Evolutionary conservation across 352 stramenopile genomes (phyloP).

Genomic region (Pythium aquatile): DNA sequence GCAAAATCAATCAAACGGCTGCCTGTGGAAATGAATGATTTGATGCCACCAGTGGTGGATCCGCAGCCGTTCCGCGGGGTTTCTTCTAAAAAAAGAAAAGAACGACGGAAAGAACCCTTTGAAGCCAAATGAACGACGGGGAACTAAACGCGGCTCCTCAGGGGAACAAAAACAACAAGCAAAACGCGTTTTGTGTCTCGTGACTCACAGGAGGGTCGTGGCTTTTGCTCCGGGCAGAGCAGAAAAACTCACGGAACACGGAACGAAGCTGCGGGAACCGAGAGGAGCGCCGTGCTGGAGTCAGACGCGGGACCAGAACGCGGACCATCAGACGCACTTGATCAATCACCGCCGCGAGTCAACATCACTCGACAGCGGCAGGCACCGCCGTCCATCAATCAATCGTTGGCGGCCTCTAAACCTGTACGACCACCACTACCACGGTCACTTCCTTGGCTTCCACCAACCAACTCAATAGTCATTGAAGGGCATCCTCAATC

Average conservation of each 20-base stretch:
- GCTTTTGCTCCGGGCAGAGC: neutral
- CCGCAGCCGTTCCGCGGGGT: slow-evolving; percentile 1
- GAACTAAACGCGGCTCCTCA: neutral
- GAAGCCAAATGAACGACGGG: slow-evolving; percentile 7
- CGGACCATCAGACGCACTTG: neutral
- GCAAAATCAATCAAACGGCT: neutral
- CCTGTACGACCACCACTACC: neutral
- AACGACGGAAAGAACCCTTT: slow-evolving; percentile 10
- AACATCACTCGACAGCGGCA: slow-evolving; percentile 7
- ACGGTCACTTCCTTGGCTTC: neutral
- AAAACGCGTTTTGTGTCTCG: slow-evolving; percentile 1
- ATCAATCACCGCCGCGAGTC: neutral
- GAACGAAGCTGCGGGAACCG: slow-evolving; percentile 18
- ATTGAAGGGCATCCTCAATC: neutral
- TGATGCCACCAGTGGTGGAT: neutral
- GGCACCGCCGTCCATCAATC: neutral
- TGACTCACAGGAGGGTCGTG: neutral
- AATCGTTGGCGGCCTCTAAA: neutral
- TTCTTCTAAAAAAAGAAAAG: slow-evolving; percentile 35
- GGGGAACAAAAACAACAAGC: neutral
- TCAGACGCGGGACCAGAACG: neutral
- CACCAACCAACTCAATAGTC: neutral
- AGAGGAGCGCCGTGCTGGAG: slow-evolving; percentile 6
- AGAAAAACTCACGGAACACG: slow-evolving; percentile 19
- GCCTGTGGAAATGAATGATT: neutral